Evolutionary conservation across 805 yeast genomes (phyloP).

Genomic region (Wickerhamiella sergipiensis): DNA sequence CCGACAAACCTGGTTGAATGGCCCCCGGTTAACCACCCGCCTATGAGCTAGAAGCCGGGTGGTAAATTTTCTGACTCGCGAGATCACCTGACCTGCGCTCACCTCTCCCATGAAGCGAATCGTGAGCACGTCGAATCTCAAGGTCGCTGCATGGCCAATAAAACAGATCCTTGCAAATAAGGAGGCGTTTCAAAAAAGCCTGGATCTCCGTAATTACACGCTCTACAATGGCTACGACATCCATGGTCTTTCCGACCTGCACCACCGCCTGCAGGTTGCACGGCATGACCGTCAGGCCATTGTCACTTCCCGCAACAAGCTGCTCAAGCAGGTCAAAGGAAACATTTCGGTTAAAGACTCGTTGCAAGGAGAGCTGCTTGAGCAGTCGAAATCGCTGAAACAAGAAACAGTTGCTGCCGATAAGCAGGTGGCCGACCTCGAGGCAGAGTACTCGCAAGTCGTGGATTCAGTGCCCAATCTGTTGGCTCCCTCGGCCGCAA

Average conservation of each 20-base stretch:
- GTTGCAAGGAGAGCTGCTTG: constrained; percentile 13
- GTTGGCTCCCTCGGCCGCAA: constrained; percentile 15
- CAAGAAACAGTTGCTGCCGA: constrained; percentile 11
- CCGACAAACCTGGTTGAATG: too few relatives aligned
- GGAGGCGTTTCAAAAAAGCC: constrained; percentile 15
- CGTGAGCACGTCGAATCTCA: constrained; percentile 12
- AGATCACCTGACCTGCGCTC: not conserved
- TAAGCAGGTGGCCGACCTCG: constrained; percentile 4
- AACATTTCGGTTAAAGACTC: constrained; percentile 5
- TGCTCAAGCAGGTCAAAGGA: constrained; percentile 8
- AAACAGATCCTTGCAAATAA: constrained; percentile 12
- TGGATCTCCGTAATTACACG: constrained; percentile 14
- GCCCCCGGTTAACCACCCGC: too few relatives aligned
- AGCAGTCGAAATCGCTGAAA: constrained; percentile 12
- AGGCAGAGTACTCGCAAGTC: constrained; percentile 7
- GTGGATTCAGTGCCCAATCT: constrained; percentile 24
- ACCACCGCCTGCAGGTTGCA: constrained; percentile 12
- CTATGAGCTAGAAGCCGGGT: too few relatives aligned
- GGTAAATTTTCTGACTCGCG: not conserved
- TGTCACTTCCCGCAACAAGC: constrained; percentile 13
- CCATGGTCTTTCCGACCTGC: constrained; percentile 17
- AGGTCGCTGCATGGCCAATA: constrained; percentile 14
- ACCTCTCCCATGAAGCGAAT: not conserved
- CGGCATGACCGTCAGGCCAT: constrained; percentile 9
- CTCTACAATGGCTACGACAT: constrained; percentile 12